phyloP scores from a whole-genome alignment of 345 rosid species.

The Lepidium didymum region DNA sequence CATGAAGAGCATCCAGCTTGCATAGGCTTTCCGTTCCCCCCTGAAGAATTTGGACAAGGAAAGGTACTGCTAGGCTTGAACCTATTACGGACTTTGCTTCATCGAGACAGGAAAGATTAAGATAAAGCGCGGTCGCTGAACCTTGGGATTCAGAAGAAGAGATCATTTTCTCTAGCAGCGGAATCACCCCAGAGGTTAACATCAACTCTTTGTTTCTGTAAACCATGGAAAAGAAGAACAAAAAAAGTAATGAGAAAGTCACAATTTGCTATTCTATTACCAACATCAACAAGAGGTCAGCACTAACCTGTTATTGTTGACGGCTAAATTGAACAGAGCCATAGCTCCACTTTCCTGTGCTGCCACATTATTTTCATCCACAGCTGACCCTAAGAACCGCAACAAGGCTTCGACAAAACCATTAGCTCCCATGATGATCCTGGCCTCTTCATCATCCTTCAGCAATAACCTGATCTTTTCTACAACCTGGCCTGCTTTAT shows the following conservation, averaged over 20 bases:
- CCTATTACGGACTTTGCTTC: constrained; percentile 76
- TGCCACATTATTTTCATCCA: constrained; percentile 32
- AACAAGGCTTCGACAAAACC: constrained; percentile 78
- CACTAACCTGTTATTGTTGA: constrained; percentile 87
- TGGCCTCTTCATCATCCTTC: constrained; percentile 91
- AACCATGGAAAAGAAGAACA: not conserved
- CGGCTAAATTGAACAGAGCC: constrained; percentile 96
- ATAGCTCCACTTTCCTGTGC: constrained; percentile 81
- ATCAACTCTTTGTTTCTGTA: constrained; percentile 85
- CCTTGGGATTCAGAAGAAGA: constrained; percentile 43
- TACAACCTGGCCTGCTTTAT: constrained; percentile 47
- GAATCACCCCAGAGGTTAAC: constrained; percentile 59
- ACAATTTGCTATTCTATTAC: not conserved
- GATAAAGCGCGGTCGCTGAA: constrained; percentile 81
- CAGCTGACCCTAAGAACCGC: constrained; percentile 57
- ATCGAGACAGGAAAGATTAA: constrained; percentile 79
- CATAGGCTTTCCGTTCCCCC: constrained; percentile 49
- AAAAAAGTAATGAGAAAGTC: not conserved
- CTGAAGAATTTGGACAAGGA: constrained; percentile 55
- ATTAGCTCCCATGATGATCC: constrained; percentile 78
- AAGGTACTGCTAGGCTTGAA: constrained; percentile 70
- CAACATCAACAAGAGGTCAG: not conserved
- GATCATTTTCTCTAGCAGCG: constrained; percentile 72
- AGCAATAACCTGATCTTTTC: constrained; percentile 65
- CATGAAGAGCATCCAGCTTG: constrained; percentile 94